Conservation (phyloP, 345 rosid genomes). For the Turnera subulata region DNA sequence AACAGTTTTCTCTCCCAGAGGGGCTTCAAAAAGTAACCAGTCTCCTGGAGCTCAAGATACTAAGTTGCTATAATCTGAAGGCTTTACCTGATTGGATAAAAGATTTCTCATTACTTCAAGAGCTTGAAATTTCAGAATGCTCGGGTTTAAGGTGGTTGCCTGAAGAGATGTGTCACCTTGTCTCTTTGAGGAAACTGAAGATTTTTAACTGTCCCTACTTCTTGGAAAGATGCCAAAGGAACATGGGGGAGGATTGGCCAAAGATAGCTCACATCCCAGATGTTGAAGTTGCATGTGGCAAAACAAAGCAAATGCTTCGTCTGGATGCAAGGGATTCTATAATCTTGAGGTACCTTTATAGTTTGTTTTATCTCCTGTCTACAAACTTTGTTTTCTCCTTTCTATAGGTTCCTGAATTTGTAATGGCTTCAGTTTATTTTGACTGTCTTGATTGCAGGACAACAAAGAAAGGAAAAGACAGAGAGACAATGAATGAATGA, state of each 20-base stretch:
- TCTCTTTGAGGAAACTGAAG: constrained; percentile 6
- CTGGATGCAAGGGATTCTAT: neutral
- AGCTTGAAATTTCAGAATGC: constrained; percentile 15
- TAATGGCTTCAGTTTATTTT: no score
- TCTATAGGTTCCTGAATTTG: no score
- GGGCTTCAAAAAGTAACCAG: constrained; percentile 8
- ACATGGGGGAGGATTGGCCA: neutral
- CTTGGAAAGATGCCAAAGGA: neutral
- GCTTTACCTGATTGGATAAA: constrained; percentile 13
- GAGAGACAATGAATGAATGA: no score
- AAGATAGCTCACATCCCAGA: neutral
- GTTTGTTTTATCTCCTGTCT: no score
- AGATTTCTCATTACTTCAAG: constrained; percentile 9
- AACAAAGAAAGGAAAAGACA: no score
- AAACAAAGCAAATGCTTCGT: neutral
- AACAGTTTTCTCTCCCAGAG: constrained; percentile 3
- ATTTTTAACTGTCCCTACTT: neutral
- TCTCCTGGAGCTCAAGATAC: constrained; percentile 9
- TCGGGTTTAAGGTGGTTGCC: constrained; percentile 2
- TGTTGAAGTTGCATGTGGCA: neutral
- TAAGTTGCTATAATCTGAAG: constrained; percentile 7
- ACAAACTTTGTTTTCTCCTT: no score
- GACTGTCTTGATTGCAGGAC: no score
- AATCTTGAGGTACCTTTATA: neutral
- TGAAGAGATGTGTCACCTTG: neutral